Percentiles rank a stretch among this genome's conserved stretches.
phyloP scores from a whole-genome alignment of 306 rosid genomes.

The Lithocarpus polystachyus region DNA sequence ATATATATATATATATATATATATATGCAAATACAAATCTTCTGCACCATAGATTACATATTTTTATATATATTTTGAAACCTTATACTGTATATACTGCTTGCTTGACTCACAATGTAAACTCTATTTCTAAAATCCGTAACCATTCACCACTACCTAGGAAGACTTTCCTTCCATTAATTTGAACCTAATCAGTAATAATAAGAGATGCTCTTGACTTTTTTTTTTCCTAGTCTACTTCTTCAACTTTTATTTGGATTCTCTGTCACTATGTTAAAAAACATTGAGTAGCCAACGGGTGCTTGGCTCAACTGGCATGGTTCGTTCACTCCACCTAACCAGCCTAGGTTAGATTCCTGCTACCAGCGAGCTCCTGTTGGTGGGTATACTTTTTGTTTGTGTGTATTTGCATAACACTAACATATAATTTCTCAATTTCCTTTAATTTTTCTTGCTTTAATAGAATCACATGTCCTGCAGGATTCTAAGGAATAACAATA shows the following conservation, averaged over 20 bases:
- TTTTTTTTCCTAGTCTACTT: neutral
- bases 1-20: neutral
- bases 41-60: too few relatives aligned
- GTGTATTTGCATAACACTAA: neutral
- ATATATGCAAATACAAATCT: neutral
- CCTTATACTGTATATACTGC: neutral
- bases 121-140: neutral
- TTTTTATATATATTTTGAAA: neutral
- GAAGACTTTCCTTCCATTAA: constrained; percentile 4
- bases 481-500: constrained; percentile 67
- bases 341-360: too few relatives aligned
- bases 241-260: neutral
- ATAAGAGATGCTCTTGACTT: constrained; percentile 2
- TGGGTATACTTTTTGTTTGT: neutral
- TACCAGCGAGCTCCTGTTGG: too few relatives aligned
- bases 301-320: too few relatives aligned
- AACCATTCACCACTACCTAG: neutral
- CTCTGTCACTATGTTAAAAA: neutral
- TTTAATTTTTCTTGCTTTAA: constrained; percentile 1
- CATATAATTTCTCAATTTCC: neutral
- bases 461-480: constrained; percentile 43
- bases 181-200: neutral
- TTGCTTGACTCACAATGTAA: constrained; percentile 2
- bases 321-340: too few relatives aligned
- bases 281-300: neutral